Evolutionary conservation across 805 yeast genomes (phyloP), one percentile per base, ranked within the genome.

Genomic region (Metschnikowia henanensis): DNA sequence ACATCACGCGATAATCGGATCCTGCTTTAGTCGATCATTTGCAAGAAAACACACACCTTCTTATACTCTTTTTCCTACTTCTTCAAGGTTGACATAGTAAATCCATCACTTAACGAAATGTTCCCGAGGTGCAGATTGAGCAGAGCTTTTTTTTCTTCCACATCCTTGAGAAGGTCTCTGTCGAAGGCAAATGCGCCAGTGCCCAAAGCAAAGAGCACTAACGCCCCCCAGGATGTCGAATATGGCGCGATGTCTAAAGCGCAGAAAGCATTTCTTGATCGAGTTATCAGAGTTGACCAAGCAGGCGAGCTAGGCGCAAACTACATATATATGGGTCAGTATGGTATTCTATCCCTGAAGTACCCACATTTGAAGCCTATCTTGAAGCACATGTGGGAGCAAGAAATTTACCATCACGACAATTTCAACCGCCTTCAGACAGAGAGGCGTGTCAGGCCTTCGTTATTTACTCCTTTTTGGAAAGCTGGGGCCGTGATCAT

Each of bases 301-400:
- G 97, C 99, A 1, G 99, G 99, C 31, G 99, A 94, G 62, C 76
- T 94, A 10, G 99, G 97, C 3, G 99, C 99, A 1, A 83, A 94
- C 62, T 83, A 86, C 53, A 94, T 94, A 39, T 94, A 94, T 63
- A 81, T 83, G 47, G 99, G 98, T 7, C 99, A 94, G 64, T 86
- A 84, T 55, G 70, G 78, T 30, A 90, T 90, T 2, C 70, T 94
- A 39, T 79, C 86, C 10, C 75, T 73, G 41, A 83, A 81, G 45
- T 75, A 77, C 53, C 96, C 96, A 1, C 80, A 82, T 45, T 69
- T 92, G 45, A 87, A 81, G 56, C 92, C 95, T 0, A 72, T 90
- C 10, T 68, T 94, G 57, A 79, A 81, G 57, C 97, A 94, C 61
- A 94, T 94, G 99, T 91, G 98, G 98, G 96, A 91, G 26, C 98